Evolutionary conservation across 305 asterid genomes (phyloP), one percentile per base, ranked within the genome.

Genomic region (Fraxinus nigra): DNA sequence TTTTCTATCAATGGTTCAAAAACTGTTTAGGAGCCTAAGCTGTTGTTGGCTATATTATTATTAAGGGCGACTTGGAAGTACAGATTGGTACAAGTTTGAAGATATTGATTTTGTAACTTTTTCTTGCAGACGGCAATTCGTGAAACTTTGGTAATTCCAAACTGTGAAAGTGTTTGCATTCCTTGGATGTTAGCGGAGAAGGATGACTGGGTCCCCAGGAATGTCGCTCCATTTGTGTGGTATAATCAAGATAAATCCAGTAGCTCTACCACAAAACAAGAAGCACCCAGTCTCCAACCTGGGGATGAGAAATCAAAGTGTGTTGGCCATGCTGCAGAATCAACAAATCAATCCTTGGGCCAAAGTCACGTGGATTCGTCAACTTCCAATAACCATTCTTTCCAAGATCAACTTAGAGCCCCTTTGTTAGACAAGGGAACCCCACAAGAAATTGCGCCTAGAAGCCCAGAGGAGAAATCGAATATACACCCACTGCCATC

Each of bases 151-250:
- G 99, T 95, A 75, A 94, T 92, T 82, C 99, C 99, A 28, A 91
- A 95, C 88, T 84, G 93, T 67, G 99, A 91, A 85, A 85, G 87
- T 81, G 51, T 92, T 38, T 84, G 87, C 79, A 79, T 95, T 76
- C 93, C 98, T 80, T 94, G 97, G 94, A 95, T 95, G 99, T 77
- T 88, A 82, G 98, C 97, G 1, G 98, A 95, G 83, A 92, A 93
- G 87, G 93, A 93, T 72, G 97, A 95, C 81, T 95, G 98, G 99
- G 86, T 89, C 80, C 97, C 97, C 9, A 86, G 88, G 84, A 89
- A 85, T 32, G 89, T 78, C 0, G 99, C 98, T 56, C 98, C 99
- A 59, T 94, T 91, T 84, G 85, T 90, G 88, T 94, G 97, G 97
- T 88, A 86, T 79, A 88, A 86, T 81, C 93, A 89, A 82, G 94